Evolutionary conservation across 2,329 filamentous ascomycete species (phyloP).

Genomic region (Corynespora cassiicola): DNA sequence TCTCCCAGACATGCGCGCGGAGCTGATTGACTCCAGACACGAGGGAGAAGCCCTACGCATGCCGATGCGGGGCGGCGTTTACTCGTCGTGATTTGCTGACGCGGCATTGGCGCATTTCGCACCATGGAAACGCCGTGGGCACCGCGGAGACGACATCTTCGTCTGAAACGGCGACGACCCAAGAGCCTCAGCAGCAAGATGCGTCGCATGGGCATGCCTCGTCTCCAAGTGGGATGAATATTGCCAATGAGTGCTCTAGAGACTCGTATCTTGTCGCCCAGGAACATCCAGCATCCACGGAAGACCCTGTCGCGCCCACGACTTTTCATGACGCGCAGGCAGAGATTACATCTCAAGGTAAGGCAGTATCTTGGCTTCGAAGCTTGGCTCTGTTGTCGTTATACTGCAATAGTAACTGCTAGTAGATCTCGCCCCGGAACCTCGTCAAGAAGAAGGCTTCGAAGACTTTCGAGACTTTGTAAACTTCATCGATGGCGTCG

Average conservation of each 20-base stretch:
- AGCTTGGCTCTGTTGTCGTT: too few relatives aligned
- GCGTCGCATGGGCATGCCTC: slow-evolving; percentile 1
- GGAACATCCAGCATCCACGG: slow-evolving; percentile 12
- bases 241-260: slow-evolving; percentile 5
- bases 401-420: too few relatives aligned
- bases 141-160: slow-evolving; percentile 10
- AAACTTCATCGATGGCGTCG: slow-evolving; percentile 41
- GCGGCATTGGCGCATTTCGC: slow-evolving; percentile 36
- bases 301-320: slow-evolving; percentile 12
- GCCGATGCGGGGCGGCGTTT: slow-evolving; percentile 33
- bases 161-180: slow-evolving; percentile 6
- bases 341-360: slow-evolving; percentile 22
- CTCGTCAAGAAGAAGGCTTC: slow-evolving; percentile 30
- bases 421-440: slow-evolving; percentile 10
- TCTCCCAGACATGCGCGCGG: too few relatives aligned
- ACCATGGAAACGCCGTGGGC: slow-evolving; percentile 20
- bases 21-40: slow-evolving; percentile 30
- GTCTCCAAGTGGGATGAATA: slow-evolving; percentile 2
- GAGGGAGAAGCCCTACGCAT: slow-evolving; percentile 36
- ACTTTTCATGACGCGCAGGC: slow-evolving; percentile 20
- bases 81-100: slow-evolving; percentile 38
- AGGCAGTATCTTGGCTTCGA: too few relatives aligned
- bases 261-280: slow-evolving; percentile 11
- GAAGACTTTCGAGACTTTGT: slow-evolving; percentile 40
- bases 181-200: slow-evolving; percentile 1